Base-by-base conservation (phyloP, 768 basidiomycete species). In the Termitomyces sp. region DNA sequence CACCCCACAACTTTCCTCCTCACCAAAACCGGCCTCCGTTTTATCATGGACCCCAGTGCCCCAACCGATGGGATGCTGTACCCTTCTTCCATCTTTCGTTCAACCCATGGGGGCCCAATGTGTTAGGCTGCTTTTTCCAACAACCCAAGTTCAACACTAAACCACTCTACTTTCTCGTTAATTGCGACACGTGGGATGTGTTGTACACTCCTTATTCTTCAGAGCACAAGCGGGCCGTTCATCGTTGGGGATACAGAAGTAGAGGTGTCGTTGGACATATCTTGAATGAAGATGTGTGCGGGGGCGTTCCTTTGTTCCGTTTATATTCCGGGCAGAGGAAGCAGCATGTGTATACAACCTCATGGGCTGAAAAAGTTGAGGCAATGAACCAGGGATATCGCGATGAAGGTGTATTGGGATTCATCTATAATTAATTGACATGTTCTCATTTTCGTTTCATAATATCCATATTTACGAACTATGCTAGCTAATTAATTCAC, bases 261-360 rank as follows among this genome's bases (percentile, higher is more conserved):
- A 26, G 33, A n/a, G 59, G 59, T 1, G 46, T 42, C 0, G 59
- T 45, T 1, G 59, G 55, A 20, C 46, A 53, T 7, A 36, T 60
- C 7, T 28, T 60, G 7, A 9, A 13, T 4, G 32, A 57, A 16
- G 2, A 20, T 12, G 6, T 20, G n/a, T 60, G 55, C 22, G 56
- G 55, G 13, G 52, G 59, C 2, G 54, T 42, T 10, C 51, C 51
- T 13, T 35, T 60, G 18, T 57, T 57, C 56, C 59, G 59, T 30
- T 22, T 60, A n/a, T 53, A 57, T 35, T 60, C 44, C 3, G 33
- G n/a, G 18, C 50, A 54, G 6, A 48, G 35, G 33, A 50, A 36
- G 50, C 59, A 56, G 24, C 55, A 60, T 16, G 50, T 55, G 5
- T 60, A 56, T 12, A 56, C 59, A 26, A 56, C 51, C 0, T 56